These are phyloP conservation scores for Marasmius tenuissimus DNA, from an alignment of 1,284 basidiomycete genomes.

Conservation along the genomic window DNA sequence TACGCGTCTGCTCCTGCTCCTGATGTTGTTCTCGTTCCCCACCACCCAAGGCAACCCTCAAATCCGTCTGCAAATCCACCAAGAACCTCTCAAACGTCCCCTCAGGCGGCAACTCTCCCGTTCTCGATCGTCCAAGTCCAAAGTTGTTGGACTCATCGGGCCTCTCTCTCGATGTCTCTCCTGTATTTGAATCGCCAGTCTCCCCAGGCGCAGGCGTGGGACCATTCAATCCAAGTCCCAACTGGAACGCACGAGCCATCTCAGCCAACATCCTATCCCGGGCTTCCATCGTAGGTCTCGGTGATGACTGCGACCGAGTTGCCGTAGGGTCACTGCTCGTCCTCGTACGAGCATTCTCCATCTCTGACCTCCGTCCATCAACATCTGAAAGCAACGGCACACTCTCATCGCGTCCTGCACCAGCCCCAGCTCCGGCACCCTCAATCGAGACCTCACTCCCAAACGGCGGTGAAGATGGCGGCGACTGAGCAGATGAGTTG, in stretches of 20 bases:
- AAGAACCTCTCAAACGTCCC: slow-evolving; percentile 78
- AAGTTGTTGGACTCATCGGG: not conserved
- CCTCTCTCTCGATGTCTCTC: not conserved
- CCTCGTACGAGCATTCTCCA: not conserved
- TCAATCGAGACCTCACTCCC: slow-evolving; percentile 6
- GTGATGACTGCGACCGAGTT: not conserved
- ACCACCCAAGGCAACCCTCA: slow-evolving; percentile 55
- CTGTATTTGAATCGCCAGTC: not conserved
- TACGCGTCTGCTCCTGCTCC: not conserved
- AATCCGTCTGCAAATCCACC: slow-evolving; percentile 68
- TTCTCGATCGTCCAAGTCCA: slow-evolving; percentile 1
- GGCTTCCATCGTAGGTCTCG: slow-evolving; percentile 36
- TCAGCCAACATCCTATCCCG: slow-evolving; percentile 68
- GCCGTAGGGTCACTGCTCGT: not conserved
- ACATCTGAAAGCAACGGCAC: not conserved
- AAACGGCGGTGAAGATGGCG: slow-evolving; percentile 10
- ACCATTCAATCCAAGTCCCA: slow-evolving; percentile 56
- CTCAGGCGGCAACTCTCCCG: slow-evolving; percentile 46
- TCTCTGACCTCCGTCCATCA: not conserved
- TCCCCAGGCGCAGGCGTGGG: slow-evolving; percentile 11
- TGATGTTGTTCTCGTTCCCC: not conserved
- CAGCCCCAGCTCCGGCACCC: not conserved
- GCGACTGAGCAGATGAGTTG: not conserved
- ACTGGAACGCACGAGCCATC: slow-evolving; percentile 74
- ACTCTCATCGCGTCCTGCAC: not conserved